These are phyloP conservation scores for Penicillium subrubescens DNA, from an alignment of 495 filamentous ascomycete species.

Conservation along the genomic window DNA sequence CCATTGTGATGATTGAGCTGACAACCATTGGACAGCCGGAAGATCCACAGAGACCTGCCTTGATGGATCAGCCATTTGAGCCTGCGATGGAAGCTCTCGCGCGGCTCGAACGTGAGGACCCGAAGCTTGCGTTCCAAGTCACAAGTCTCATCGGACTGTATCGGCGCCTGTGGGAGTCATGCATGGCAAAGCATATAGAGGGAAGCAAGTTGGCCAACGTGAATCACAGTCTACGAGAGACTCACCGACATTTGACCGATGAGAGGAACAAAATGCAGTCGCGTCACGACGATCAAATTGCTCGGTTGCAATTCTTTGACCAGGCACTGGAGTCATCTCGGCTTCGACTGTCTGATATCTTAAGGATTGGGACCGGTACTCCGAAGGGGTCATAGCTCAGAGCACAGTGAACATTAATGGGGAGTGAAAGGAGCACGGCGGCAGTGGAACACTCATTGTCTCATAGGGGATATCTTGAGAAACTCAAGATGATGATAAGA, in stretches of 20 bases:
- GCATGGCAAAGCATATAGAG: neutral
- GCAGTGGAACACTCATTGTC: neutral
- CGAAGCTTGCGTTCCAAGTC: neutral
- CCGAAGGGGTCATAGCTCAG: neutral
- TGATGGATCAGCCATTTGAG: neutral
- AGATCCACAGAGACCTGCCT: neutral
- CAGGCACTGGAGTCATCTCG: too few species aligned
- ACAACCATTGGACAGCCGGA: neutral
- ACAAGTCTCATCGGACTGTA: neutral
- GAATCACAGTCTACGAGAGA: neutral
- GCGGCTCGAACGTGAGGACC: too few species aligned
- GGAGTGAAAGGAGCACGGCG: neutral
- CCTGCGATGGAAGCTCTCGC: neutral
- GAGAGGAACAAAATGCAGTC: too few species aligned
- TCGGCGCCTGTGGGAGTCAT: neutral
- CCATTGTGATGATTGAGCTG: neutral
- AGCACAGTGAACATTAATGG: neutral
- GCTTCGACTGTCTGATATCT: neutral
- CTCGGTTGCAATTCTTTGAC: too few species aligned
- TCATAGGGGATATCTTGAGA: neutral
- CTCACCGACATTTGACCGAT: too few species aligned
- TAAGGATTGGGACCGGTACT: neutral
- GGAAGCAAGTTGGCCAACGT: neutral
- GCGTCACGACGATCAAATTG: too few species aligned
- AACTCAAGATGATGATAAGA: neutral